Evolutionary conservation across 129 eudicot species (phyloP), one percentile per base, ranked within the genome.

Genomic region (Lactuca sativa): DNA sequence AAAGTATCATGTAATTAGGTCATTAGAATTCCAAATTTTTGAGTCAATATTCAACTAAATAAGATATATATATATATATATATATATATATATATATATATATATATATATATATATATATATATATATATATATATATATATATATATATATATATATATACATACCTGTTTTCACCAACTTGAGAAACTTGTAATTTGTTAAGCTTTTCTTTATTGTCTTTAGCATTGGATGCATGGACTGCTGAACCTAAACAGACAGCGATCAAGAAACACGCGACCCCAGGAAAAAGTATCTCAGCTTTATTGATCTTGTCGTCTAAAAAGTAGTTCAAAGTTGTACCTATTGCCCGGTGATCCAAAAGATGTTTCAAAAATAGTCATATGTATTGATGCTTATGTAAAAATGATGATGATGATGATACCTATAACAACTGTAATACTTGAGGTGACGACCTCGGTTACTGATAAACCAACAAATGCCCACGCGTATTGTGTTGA

Each of bases 401-500:
- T 18, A 18, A 32, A 44, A 3, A 47, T 44, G 13, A 40, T 12
- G n/a, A 37, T 12, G n/a, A 37, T 18, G 37, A 59, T 54, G 58
- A 55, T 78, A 91, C 97, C 92, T 79, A 85, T 77, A 16, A 87
- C 90, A 40, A 88, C 95, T 15, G 90, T 84, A 13, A 83, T 83
- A 78, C 95, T 91, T 25, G 95, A 59, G 17, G 83, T 66, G 9
- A 88, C 62, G 63, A 91, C 95, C 55, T 83, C 79, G 2, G 87
- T 82, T 66, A 88, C 90, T 25, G 97, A 87, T 70, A 91, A 78
- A 52, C 97, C 97, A 48, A 87, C 92, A 75, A 85, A 83, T 11
- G 97, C 92, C 86, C 82, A 91, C 37, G 95, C 95, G 65, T 91
- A 91, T 73, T 91, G 97, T 21, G 89, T 80, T 33, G 97, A 63